phyloP scores from a whole-genome alignment of 129 eudicot genomes.

The Flaveria linearis region DNA sequence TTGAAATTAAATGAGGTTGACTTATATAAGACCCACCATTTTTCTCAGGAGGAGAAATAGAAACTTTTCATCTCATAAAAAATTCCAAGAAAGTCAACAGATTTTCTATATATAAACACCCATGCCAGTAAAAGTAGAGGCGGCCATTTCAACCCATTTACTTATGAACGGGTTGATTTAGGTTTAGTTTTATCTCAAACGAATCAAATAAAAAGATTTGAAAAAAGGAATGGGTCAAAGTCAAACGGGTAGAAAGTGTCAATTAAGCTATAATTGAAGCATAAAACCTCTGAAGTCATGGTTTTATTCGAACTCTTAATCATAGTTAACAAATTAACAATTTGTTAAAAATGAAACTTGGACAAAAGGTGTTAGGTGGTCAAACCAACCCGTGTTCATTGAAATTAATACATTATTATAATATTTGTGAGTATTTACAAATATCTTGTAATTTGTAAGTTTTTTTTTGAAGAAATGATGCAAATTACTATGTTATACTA shows the following conservation, averaged over 20 bases:
- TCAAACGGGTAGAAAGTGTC: not conserved
- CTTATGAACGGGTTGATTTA: not conserved
- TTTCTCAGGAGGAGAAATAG: not conserved
- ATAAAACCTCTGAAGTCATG: not conserved
- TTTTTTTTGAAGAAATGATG: not conserved
- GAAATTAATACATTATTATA: not conserved
- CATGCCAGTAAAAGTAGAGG: not conserved
- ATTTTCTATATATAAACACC: not conserved
- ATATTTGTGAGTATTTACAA: not conserved
- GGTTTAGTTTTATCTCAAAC: not conserved
- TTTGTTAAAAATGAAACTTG: not conserved
- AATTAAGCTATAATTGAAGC: not conserved
- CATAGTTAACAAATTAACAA: not conserved
- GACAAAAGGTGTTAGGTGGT: not conserved
- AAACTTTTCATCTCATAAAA: constrained; percentile 14
- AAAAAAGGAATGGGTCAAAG: not conserved
- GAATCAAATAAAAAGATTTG: not conserved
- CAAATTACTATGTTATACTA: not conserved
- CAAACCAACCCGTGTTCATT: not conserved
- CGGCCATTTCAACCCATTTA: not conserved
- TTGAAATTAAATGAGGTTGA: constrained; percentile 7
- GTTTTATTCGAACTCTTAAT: not conserved
- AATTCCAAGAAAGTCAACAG: not conserved
- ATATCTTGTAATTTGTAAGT: not conserved
- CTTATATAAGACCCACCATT: constrained; percentile 5